Conservation (phyloP, 2,329 filamentous ascomycete species). For the Penicillium sp. region DNA sequence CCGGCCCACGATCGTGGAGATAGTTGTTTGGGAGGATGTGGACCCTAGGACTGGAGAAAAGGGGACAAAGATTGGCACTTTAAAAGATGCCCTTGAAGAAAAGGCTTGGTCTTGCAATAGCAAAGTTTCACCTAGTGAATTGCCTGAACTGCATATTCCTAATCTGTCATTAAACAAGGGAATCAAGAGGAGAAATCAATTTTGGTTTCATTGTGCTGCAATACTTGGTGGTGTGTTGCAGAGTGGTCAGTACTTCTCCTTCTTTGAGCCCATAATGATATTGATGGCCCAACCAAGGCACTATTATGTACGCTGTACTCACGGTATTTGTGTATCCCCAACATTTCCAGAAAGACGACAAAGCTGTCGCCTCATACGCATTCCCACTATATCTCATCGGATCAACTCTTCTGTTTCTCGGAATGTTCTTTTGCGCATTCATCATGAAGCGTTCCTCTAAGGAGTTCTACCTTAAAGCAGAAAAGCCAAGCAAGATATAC, state of each 20-base stretch:
- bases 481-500: conserved; percentile 32
- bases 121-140: conserved; percentile 6
- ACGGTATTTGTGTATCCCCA: conserved; percentile 30
- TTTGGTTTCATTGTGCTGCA: conserved; percentile 34
- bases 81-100: conserved; percentile 26
- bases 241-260: conserved; percentile 20
- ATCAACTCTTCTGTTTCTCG: conserved; percentile 31
- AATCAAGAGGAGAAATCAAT: conserved; percentile 27
- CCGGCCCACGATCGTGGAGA: conserved; percentile 34
- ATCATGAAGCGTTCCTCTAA: conserved; percentile 35
- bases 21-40: conserved; percentile 45
- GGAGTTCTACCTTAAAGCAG: conserved; percentile 24
- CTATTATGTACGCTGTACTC: conserved; percentile 29
- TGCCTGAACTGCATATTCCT: conserved; percentile 32
- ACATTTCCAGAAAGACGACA: conserved; percentile 27
- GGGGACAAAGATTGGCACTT: conserved; percentile 23
- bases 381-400: conserved; percentile 37
- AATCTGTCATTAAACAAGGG: conserved; percentile 40
- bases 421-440: conserved; percentile 37
- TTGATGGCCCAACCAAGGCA: conserved; percentile 13
- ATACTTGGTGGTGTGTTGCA: conserved; percentile 29
- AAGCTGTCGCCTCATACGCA: conserved; percentile 29
- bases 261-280: neutral
- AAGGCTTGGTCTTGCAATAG: conserved; percentile 23
- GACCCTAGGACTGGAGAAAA: conserved; percentile 32